Conservation (phyloP, 306 rosid genomes). For the Elaeagnus macrophylla region DNA sequence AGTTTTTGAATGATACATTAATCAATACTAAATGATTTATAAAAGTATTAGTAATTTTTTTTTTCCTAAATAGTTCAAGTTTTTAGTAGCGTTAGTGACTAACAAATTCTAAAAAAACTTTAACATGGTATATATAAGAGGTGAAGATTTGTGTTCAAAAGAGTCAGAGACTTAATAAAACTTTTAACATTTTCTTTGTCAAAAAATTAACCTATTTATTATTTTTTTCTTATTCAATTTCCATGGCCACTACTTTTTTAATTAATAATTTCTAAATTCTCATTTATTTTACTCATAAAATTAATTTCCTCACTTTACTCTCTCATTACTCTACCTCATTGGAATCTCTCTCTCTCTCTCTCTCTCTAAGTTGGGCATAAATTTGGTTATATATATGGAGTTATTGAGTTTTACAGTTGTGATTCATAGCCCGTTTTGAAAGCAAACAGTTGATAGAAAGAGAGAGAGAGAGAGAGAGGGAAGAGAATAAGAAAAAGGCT, state of each 20-base stretch:
- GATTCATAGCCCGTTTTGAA: slow-evolving; percentile 28
- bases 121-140: too few relatives aligned
- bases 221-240: not conserved
- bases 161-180: too few relatives aligned
- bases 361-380: not conserved
- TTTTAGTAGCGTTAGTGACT: too few relatives aligned
- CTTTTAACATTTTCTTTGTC: too few relatives aligned
- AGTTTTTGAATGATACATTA: too few relatives aligned
- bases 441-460: slow-evolving; percentile 20
- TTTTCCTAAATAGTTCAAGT: too few relatives aligned
- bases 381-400: slow-evolving; percentile 15
- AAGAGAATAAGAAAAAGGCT: slow-evolving; percentile 21
- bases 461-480: slow-evolving; percentile 35
- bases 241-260: slow-evolving; percentile 44
- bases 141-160: too few relatives aligned
- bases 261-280: slow-evolving; percentile 15
- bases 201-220: too few relatives aligned
- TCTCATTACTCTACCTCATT: slow-evolving; percentile 17
- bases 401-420: slow-evolving; percentile 39
- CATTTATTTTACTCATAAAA: not conserved
- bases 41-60: too few relatives aligned
- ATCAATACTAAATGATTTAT: too few relatives aligned
- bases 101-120: too few relatives aligned
- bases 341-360: slow-evolving; percentile 35
- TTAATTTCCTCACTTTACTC: slow-evolving; percentile 1